Conservation (phyloP, 495 filamentous ascomycete genomes). For the Alectoria sarmentosa region DNA sequence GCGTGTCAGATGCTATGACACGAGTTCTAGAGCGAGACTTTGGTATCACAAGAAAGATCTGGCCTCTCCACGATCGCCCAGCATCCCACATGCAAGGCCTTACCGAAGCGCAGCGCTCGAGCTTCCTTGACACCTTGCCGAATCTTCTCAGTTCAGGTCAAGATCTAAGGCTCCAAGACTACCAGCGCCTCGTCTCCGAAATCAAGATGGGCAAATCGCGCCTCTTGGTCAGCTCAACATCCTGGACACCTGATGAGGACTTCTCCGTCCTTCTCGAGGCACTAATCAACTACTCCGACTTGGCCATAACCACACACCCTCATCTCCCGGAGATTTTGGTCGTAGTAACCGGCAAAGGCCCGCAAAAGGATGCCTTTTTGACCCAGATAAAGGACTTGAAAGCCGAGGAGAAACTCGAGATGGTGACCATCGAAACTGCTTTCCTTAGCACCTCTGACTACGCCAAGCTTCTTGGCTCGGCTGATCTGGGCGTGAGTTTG, state of each 20-base stretch:
- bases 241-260: constrained; percentile 96
- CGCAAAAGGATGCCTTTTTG: constrained; percentile 70
- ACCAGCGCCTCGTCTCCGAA: constrained; percentile 24
- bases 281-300: constrained; percentile 60
- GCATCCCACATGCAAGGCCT: constrained; percentile 75
- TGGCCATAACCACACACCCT: constrained; percentile 31
- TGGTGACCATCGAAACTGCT: constrained; percentile 66
- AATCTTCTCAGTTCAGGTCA: constrained; percentile 1
- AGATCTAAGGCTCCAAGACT: constrained; percentile 2
- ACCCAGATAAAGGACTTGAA: constrained; percentile 53
- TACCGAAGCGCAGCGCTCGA: constrained; percentile 38
- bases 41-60: constrained; percentile 52
- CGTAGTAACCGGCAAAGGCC: constrained; percentile 91
- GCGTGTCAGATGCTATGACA: constrained; percentile 85
- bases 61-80: constrained; percentile 81
- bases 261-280: constrained; percentile 86
- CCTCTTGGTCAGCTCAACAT: constrained; percentile 83
- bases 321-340: constrained; percentile 61
- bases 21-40: constrained; percentile 61
- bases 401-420: constrained; percentile 49
- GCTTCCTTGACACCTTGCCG: constrained; percentile 55
- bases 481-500: constrained; percentile 84
- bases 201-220: constrained; percentile 50
- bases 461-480: constrained; percentile 74
- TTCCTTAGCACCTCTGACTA: constrained; percentile 83